Base-by-base conservation (phyloP, 176 grass and related monocot genomes). In the Raddia distichophylla region DNA sequence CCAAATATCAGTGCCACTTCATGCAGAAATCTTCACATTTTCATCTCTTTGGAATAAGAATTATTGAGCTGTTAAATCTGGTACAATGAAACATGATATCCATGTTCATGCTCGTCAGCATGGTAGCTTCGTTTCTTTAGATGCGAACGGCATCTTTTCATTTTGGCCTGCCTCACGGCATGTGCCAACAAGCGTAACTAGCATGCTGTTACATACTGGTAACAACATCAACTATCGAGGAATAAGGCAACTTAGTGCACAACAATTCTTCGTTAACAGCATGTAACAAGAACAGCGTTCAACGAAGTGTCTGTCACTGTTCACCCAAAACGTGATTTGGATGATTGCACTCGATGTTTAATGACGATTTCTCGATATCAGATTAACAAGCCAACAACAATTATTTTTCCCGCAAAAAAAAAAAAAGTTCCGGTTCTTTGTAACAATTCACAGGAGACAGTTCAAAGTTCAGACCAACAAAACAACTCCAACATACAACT, bases 11-110 rank as follows among this genome's bases (percentile, higher is more conserved):
- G 48, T 22, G 77, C 47, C 48, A 67, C 1, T 15, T 50, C 47
- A 61, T 69, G 8, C 32, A 62, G 32, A 73, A 62, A 71, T 60
- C 12, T 27, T 61, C 50, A n/a, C 43, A 4, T 68, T 81, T 44
- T 70, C 18, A 40, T 3, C 1, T 61, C 17, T 50, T 7, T 53
- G 20, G 48, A 51, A 14, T 2, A 52, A 12, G 46, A 73, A 73
- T 32, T 73, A 18, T 19, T 46, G 72, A 46, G 17, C 12, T 52
- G 20, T 72, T 44, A 20, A 22, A 27, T 60, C 37, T 12, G 2
- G 12, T 32, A 48, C 5, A 32, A 15, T 32, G 10, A 10, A 50
- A 32, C 10, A 8, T 22, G 37, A 40, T 40, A 16, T 40, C 55
- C 9, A 15, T 69, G 37, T 47, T 67, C 9, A 15, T 69, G 37